These are phyloP conservation scores for Colletotrichum gloeosporioides DNA, from an alignment of 2,329 filamentous ascomycete species.

Conservation along the genomic window DNA sequence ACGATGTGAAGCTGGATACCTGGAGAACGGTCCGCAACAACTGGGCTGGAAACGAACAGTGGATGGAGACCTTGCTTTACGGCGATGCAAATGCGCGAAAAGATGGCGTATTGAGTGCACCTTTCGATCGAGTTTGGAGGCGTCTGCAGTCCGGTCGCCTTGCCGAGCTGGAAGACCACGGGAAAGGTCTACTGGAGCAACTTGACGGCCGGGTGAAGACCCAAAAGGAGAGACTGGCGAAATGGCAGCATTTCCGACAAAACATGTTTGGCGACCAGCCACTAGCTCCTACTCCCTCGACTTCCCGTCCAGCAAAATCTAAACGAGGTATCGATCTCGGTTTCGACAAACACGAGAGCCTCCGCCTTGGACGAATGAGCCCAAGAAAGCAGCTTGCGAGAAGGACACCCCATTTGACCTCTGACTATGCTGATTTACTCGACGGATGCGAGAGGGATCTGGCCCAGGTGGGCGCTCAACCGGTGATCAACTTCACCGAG, in stretches of 20 bases:
- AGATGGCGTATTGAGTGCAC: conserved; percentile 68
- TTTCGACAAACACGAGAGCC: conserved; percentile 56
- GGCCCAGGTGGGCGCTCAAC: conserved; percentile 26
- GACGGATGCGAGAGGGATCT: conserved; percentile 47
- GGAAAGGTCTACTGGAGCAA: conserved; percentile 67
- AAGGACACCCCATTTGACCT: conserved; percentile 31
- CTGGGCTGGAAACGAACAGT: conserved; percentile 79
- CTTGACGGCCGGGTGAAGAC: conserved; percentile 70
- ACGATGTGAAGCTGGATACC: conserved; percentile 53
- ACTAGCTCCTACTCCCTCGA: conserved; percentile 27
- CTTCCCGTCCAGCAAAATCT: conserved; percentile 26
- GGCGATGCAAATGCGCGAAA: conserved; percentile 64
- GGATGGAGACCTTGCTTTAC: conserved; percentile 73
- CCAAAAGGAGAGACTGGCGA: conserved; percentile 72
- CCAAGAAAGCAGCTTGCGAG: conserved; percentile 28
- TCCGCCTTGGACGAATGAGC: conserved; percentile 46
- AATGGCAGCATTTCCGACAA: conserved; percentile 74
- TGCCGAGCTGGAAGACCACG: conserved; percentile 58
- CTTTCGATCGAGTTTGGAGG: conserved; percentile 76
- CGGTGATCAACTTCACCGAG: conserved; percentile 26
- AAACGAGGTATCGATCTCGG: conserved; percentile 56
- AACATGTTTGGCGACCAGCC: conserved; percentile 42
- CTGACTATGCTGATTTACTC: conserved; percentile 51
- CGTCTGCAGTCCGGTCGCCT: conserved; percentile 66
- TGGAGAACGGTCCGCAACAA: conserved; percentile 70